Evolutionary conservation across 805 yeast genomes (phyloP).

Genomic region (Cyberlindnera nakhonratchasimensis): DNA sequence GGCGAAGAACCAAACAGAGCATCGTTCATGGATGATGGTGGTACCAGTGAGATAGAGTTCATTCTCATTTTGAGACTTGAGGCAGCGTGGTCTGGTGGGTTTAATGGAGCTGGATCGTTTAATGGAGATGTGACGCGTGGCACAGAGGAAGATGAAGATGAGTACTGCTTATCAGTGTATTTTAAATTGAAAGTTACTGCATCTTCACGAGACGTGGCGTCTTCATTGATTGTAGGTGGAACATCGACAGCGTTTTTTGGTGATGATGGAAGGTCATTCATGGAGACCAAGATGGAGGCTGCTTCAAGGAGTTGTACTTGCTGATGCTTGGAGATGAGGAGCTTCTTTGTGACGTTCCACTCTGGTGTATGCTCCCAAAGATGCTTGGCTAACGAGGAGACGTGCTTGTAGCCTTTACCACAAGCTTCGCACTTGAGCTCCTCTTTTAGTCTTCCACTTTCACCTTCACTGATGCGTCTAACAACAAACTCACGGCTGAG

Average conservation of each 20-base stretch:
- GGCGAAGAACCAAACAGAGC: conserved; percentile 9
- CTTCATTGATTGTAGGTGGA: conserved; percentile 16
- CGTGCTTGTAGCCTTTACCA: conserved; percentile 88
- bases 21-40: conserved; percentile 34
- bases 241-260: conserved; percentile 12
- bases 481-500: conserved; percentile 70
- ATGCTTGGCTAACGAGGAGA: conserved; percentile 83
- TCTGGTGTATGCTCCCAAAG: conserved; percentile 95
- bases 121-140: conserved; percentile 10
- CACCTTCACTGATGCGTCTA: conserved; percentile 81
- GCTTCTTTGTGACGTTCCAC: conserved; percentile 82
- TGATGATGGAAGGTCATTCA: conserved; percentile 17
- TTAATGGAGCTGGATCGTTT: conserved; percentile 9
- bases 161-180: conserved; percentile 12
- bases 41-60: conserved; percentile 43
- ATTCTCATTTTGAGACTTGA: conserved; percentile 31
- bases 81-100: conserved; percentile 2
- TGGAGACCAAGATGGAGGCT: conserved; percentile 26
- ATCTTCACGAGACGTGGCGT: conserved; percentile 2
- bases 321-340: conserved; percentile 48
- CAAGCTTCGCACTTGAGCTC: conserved; percentile 87
- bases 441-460: conserved; percentile 78
- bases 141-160: conserved; percentile 1
- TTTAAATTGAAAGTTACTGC: conserved; percentile 13
- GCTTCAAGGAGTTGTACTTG: conserved; percentile 28